Percentiles rank a stretch among this genome's conserved stretches.
Evolutionary conservation across 2,329 filamentous ascomycete species (phyloP).

Genomic region (Elsinoe australis): DNA sequence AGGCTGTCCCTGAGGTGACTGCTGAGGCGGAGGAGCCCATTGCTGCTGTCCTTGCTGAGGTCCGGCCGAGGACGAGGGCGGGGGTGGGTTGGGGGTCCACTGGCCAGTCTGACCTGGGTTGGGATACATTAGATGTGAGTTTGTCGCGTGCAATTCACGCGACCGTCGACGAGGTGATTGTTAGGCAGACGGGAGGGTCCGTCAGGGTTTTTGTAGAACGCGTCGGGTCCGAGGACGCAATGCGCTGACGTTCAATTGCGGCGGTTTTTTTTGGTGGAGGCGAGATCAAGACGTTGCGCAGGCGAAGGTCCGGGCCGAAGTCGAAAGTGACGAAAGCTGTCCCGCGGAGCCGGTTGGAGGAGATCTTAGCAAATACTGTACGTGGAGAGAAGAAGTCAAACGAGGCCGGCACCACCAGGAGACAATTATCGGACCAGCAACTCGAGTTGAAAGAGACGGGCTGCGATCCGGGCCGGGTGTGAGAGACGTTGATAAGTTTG

Average conservation of each 20-base stretch:
- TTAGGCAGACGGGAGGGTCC: not conserved
- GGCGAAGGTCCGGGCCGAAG: slow-evolving; percentile 15
- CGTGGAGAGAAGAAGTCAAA: not conserved
- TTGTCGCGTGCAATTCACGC: slow-evolving; percentile 9
- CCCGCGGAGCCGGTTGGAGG: slow-evolving; percentile 5
- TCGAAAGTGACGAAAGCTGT: slow-evolving; percentile 13
- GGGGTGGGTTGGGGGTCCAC: slow-evolving; percentile 24
- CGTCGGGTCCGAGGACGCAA: not conserved
- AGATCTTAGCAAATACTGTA: not conserved
- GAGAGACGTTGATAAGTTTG: not conserved
- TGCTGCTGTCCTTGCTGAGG: slow-evolving; percentile 22
- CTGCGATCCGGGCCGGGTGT: slow-evolving; percentile 11
- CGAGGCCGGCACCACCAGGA: not conserved
- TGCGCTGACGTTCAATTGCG: slow-evolving; percentile 6
- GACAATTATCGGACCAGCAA: not conserved
- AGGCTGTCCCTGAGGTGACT: slow-evolving; percentile 12
- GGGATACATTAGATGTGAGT: slow-evolving; percentile 20
- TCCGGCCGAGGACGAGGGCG: slow-evolving; percentile 20
- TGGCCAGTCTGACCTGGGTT: slow-evolving; percentile 21
- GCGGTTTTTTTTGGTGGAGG: not conserved
- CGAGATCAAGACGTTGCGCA: slow-evolving; percentile 12
- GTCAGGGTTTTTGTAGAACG: not conserved
- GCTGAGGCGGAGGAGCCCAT: slow-evolving; percentile 28
- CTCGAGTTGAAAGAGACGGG: no score
- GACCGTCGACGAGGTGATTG: slow-evolving; percentile 1